Evolutionary conservation across 345 rosid genomes (phyloP).

Genomic region (Bruguiera parviflora): DNA sequence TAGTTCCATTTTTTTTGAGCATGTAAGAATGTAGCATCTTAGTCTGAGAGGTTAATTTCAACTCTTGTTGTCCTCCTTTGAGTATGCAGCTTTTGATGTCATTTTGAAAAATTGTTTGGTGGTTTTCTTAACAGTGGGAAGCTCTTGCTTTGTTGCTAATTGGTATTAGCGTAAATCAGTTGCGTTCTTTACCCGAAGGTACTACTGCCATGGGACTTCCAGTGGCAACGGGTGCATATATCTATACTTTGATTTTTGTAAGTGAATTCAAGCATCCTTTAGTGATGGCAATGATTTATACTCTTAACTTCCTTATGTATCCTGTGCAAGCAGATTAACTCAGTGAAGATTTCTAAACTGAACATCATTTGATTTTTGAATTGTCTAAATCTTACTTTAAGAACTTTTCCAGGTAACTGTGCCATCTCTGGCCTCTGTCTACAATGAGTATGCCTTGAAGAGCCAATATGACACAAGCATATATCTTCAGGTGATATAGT

Average conservation of each 20-base stretch:
- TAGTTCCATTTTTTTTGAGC: slow-evolving; percentile 17
- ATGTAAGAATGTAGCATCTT: neutral
- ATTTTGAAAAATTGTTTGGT: slow-evolving; percentile 7
- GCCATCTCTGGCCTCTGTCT: slow-evolving; percentile 96
- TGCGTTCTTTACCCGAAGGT: slow-evolving; percentile 86
- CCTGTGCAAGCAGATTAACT: slow-evolving; percentile 1
- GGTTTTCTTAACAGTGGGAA: slow-evolving; percentile 72
- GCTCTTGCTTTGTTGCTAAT: slow-evolving; percentile 91
- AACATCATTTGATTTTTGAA: no score
- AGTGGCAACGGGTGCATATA: slow-evolving; percentile 78
- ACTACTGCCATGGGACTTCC: slow-evolving; percentile 64
- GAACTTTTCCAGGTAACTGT: slow-evolving; percentile 67
- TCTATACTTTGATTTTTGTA: slow-evolving; percentile 83
- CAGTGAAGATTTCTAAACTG: no score
- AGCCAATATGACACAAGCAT: slow-evolving; percentile 97
- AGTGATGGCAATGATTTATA: neutral
- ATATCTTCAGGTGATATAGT: slow-evolving; percentile 78
- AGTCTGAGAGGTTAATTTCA: neutral
- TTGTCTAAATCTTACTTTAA: slow-evolving; percentile 17
- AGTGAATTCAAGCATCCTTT: slow-evolving; percentile 30
- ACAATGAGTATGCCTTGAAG: slow-evolving; percentile 94
- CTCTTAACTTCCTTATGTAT: neutral
- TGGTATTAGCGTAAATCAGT: slow-evolving; percentile 89
- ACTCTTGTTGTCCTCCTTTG: neutral
- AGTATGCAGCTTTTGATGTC: neutral